phyloP scores from a whole-genome alignment of 2,329 filamentous ascomycete species.

The Grosmannia huntii region DNA sequence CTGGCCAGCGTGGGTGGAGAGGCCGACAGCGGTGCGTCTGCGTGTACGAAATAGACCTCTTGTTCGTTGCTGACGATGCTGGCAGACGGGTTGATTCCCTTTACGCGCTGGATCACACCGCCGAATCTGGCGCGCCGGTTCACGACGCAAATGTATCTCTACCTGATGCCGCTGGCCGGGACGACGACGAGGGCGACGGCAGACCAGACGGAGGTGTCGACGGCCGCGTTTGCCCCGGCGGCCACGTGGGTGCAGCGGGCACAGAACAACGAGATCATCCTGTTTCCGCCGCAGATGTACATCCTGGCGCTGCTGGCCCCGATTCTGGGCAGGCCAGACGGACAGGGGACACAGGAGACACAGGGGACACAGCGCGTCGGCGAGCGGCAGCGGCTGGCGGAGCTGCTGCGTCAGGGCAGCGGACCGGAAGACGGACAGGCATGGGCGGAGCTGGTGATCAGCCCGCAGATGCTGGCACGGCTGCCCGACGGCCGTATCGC shows the following conservation, averaged over 20 bases:
- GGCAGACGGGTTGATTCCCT: constrained; percentile 56
- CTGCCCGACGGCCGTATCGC: constrained; percentile 35
- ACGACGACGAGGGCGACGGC: constrained; percentile 54
- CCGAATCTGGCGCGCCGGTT: constrained; percentile 60
- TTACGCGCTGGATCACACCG: constrained; percentile 88
- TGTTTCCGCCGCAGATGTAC: constrained; percentile 86
- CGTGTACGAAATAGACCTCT: too few species aligned
- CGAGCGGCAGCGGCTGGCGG: constrained; percentile 7
- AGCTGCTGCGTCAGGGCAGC: background rate
- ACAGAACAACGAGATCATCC: constrained; percentile 52
- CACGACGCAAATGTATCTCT: constrained; percentile 94
- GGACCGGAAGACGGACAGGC: constrained; percentile 15
- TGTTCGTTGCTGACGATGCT: background rate
- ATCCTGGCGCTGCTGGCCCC: constrained; percentile 47
- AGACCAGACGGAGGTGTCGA: constrained; percentile 43
- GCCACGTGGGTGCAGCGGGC: constrained; percentile 56
- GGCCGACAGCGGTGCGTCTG: constrained; percentile 48
- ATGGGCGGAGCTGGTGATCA: constrained; percentile 51
- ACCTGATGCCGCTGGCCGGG: constrained; percentile 57
- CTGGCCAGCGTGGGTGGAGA: constrained; percentile 39
- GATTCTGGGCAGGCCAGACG: constrained; percentile 27
- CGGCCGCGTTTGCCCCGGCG: constrained; percentile 58
- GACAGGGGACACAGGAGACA: background rate
- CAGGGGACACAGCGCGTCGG: background rate
- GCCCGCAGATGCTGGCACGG: constrained; percentile 33